A percentile compares a stretch with the other conserved stretches of the same genome.
Conservation (phyloP, 257 asterid species). For the Leonotis leonurus region DNA sequence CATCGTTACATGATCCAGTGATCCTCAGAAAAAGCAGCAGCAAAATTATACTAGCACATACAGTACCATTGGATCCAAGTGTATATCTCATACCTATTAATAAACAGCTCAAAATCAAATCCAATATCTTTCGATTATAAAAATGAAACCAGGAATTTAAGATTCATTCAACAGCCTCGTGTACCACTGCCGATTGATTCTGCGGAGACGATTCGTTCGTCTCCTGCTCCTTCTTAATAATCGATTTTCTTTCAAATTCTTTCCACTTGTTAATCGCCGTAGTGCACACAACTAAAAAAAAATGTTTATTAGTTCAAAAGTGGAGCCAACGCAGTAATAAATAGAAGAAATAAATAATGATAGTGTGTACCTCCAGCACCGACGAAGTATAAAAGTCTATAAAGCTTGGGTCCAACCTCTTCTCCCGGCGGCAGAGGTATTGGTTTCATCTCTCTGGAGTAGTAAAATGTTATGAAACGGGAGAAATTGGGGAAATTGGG, state of each 20-base stretch:
- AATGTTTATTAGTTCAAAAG: neutral
- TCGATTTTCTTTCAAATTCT: constrained; percentile 34
- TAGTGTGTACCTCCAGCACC: constrained; percentile 46
- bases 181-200: constrained; percentile 29
- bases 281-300: constrained; percentile 35
- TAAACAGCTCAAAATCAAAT: neutral
- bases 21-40: neutral
- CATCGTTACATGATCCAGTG: neutral
- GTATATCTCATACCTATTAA: neutral
- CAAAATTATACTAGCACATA: neutral
- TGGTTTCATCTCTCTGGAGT: neutral
- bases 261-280: constrained; percentile 54
- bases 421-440: constrained; percentile 37
- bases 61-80: neutral
- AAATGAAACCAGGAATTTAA: neutral
- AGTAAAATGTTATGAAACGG: too few species aligned
- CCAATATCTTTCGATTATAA: neutral
- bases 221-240: constrained; percentile 32
- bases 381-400: constrained; percentile 47
- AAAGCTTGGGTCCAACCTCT: constrained; percentile 44
- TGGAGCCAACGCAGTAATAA: neutral
- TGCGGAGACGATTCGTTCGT: constrained; percentile 21
- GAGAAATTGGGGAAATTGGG: too few species aligned
- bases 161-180: constrained; percentile 27
- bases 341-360: neutral